Evolutionary conservation across 352 stramenopile genomes (phyloP).

Genomic region (Globisporangium polare): DNA sequence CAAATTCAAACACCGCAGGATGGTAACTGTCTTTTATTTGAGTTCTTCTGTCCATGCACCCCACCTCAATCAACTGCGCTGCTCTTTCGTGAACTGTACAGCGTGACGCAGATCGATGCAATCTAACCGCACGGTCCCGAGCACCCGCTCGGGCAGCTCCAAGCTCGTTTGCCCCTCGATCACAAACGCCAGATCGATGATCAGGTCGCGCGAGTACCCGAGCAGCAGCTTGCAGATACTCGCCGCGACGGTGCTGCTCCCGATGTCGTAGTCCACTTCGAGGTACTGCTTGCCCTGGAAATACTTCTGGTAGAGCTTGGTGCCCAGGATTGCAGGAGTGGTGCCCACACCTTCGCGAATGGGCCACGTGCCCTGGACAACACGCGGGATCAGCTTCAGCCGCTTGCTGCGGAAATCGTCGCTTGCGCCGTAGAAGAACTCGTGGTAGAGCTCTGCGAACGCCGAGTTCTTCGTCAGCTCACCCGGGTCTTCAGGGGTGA

Average conservation of each 20-base stretch:
- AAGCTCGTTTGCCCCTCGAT: slow-evolving; percentile 66
- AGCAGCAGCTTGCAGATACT: slow-evolving; percentile 70
- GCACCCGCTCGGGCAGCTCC: slow-evolving; percentile 72
- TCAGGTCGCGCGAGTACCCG: slow-evolving; percentile 57
- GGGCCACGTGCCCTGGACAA: slow-evolving; percentile 88
- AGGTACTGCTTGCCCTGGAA: slow-evolving; percentile 61
- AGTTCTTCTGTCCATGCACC: neutral
- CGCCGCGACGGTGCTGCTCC: slow-evolving; percentile 65
- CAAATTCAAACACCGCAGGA: neutral
- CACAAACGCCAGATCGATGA: slow-evolving; percentile 83
- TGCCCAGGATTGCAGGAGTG: slow-evolving; percentile 88
- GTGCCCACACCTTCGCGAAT: slow-evolving; percentile 85
- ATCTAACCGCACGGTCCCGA: slow-evolving; percentile 66
- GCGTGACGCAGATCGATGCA: slow-evolving; percentile 60
- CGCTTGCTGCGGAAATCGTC: slow-evolving; percentile 73
- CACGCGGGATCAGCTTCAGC: slow-evolving; percentile 88
- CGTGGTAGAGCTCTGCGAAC: slow-evolving; percentile 65
- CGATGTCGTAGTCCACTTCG: slow-evolving; percentile 80
- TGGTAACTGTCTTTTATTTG: neutral
- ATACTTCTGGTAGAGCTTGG: slow-evolving; percentile 85
- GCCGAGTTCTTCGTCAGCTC: slow-evolving; percentile 65
- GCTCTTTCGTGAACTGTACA: slow-evolving; percentile 27
- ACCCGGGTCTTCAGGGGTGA: slow-evolving; percentile 54
- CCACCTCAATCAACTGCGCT: neutral
- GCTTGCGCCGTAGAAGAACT: slow-evolving; percentile 51